Evolutionary conservation across 2,329 filamentous ascomycete species (phyloP).

Genomic region (Diatrype stigma): DNA sequence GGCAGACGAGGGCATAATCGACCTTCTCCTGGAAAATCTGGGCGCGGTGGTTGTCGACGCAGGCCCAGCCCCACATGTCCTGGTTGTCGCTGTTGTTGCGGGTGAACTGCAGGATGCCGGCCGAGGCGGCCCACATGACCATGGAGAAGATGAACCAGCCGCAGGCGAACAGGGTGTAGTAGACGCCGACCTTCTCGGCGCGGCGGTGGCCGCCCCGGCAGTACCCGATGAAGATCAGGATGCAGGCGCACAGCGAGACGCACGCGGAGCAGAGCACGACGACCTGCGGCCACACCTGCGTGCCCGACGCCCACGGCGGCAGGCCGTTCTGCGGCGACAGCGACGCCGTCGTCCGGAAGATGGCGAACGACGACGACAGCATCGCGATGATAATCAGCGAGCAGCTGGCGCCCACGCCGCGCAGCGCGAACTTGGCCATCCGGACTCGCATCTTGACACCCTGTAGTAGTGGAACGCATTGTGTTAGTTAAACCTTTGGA

Average conservation of each 20-base stretch:
- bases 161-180: slow-evolving; percentile 92
- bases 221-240: slow-evolving; percentile 80
- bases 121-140: slow-evolving; percentile 86
- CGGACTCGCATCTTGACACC: slow-evolving; percentile 90
- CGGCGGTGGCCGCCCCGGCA: slow-evolving; percentile 81
- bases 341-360: slow-evolving; percentile 83
- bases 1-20: slow-evolving; percentile 85
- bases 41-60: slow-evolving; percentile 78
- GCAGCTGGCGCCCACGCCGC: slow-evolving; percentile 94
- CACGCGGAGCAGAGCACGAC: slow-evolving; percentile 74
- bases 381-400: slow-evolving; percentile 91
- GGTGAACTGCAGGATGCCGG: slow-evolving; percentile 75
- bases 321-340: slow-evolving; percentile 75
- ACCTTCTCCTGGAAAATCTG: slow-evolving; percentile 76
- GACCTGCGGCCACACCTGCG: slow-evolving; percentile 85
- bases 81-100: slow-evolving; percentile 70
- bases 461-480: slow-evolving; percentile 42
- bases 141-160: slow-evolving; percentile 92
- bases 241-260: slow-evolving; percentile 73
- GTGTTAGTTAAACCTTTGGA: too few species aligned
- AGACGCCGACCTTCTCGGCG: slow-evolving; percentile 89
- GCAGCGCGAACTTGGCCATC: slow-evolving; percentile 91
- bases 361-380: slow-evolving; percentile 79
- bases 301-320: slow-evolving; percentile 77
- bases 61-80: slow-evolving; percentile 99